Conservation (phyloP, 1,284 basidiomycete species). For the Kwoniella shivajii region DNA sequence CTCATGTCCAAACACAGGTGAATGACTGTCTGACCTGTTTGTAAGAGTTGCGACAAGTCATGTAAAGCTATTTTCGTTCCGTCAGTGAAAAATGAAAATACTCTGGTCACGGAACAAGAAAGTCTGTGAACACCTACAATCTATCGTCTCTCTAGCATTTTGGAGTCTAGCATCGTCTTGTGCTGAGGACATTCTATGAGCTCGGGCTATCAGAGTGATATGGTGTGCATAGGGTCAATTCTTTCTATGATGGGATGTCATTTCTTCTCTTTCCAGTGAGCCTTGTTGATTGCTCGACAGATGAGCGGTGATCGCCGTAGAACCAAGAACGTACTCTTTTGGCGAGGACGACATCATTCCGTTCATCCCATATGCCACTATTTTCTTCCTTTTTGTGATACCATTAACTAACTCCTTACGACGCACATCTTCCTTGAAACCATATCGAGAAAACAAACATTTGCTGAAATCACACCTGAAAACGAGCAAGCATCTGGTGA, state of each 20-base stretch:
- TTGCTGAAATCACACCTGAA: too few relatives aligned
- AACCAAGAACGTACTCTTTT: too few relatives aligned
- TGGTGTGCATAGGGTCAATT: too few relatives aligned
- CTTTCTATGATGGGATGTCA: too few relatives aligned
- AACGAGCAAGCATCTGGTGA: too few relatives aligned
- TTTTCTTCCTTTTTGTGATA: too few relatives aligned
- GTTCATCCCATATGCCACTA: too few relatives aligned
- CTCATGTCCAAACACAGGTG: not conserved
- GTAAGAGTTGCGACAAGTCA: slow-evolving; percentile 49
- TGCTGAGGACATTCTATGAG: slow-evolving; percentile 30
- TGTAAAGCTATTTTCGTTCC: slow-evolving; percentile 34
- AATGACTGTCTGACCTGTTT: slow-evolving; percentile 39
- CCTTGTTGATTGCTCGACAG: too few relatives aligned
- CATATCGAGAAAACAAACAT: too few relatives aligned
- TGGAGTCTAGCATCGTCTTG: slow-evolving; percentile 40
- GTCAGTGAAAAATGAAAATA: not conserved
- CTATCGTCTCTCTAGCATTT: slow-evolving; percentile 51
- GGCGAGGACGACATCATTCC: not conserved
- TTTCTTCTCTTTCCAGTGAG: too few relatives aligned
- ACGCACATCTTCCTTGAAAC: not conserved
- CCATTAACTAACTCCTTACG: too few relatives aligned
- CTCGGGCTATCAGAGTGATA: too few relatives aligned
- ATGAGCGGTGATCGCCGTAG: not conserved
- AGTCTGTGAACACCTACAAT: slow-evolving; percentile 44
- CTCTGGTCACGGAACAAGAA: not conserved